Evolutionary conservation across 1,284 basidiomycete genomes (phyloP).

Genomic region (Porogramme epimiltina): DNA sequence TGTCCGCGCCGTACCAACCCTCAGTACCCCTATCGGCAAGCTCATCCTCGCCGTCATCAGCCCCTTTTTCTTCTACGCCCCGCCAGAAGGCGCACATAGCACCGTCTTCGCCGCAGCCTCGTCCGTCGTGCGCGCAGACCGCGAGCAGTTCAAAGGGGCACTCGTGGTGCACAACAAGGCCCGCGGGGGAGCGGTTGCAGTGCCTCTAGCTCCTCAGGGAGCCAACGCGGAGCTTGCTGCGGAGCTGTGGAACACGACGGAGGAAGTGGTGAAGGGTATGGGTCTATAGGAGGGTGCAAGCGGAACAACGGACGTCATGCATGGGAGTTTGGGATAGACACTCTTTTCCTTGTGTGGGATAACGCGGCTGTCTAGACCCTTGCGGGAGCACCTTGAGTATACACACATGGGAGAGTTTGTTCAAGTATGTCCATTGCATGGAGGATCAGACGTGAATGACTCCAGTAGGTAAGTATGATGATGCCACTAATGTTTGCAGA

Average conservation of each 20-base stretch:
- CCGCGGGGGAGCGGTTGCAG: conserved; percentile 31
- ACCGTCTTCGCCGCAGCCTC: conserved; percentile 49
- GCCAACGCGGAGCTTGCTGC: conserved; percentile 40
- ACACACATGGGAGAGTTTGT: too few relatives aligned
- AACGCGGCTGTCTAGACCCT: too few relatives aligned
- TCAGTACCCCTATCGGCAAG: neutral
- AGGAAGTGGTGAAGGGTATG: neutral
- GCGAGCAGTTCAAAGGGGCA: conserved; percentile 43
- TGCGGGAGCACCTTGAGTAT: too few relatives aligned
- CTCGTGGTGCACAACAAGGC: conserved; percentile 32
- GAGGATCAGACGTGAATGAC: too few relatives aligned
- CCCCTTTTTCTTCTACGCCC: conserved; percentile 33
- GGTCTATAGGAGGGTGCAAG: too few relatives aligned
- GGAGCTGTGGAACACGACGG: conserved; percentile 35
- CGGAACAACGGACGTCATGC: too few relatives aligned
- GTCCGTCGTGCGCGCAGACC: conserved; percentile 32
- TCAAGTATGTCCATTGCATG: too few relatives aligned
- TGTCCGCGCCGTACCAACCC: conserved; percentile 1
- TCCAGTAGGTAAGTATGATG: too few relatives aligned
- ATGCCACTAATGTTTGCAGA: too few relatives aligned
- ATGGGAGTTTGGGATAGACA: too few relatives aligned
- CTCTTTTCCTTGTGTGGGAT: too few relatives aligned
- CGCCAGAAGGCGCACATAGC: conserved; percentile 42
- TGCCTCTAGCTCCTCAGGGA: conserved; percentile 27
- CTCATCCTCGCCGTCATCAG: conserved; percentile 18